Evolutionary conservation across 495 filamentous ascomycete species (phyloP).

Genomic region (Endocarpon pusillum): DNA sequence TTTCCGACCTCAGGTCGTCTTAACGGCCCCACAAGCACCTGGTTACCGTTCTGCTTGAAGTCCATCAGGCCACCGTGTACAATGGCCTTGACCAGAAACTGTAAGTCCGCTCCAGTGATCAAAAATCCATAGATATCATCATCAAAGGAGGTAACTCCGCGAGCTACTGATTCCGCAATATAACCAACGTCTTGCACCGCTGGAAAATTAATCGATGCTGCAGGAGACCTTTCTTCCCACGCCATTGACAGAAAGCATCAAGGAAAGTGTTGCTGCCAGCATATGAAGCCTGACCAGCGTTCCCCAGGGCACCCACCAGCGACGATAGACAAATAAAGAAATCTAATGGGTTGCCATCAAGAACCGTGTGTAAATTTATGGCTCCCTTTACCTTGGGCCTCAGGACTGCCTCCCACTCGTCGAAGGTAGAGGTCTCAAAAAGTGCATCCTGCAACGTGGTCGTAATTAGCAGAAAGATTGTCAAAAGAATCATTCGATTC

Average conservation of each 20-base stretch:
- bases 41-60: constrained; percentile 17
- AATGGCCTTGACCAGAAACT: constrained; percentile 27
- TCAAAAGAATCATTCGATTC: not conserved
- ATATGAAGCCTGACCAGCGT: constrained; percentile 44
- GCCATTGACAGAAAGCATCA: constrained; percentile 22
- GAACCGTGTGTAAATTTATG: not conserved
- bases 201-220: not conserved
- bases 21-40: constrained; percentile 6
- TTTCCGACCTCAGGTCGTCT: constrained; percentile 15
- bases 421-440: constrained; percentile 36
- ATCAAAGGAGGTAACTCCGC: constrained; percentile 16
- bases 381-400: not conserved
- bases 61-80: constrained; percentile 46
- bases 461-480: too few relatives aligned
- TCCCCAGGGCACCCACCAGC: constrained; percentile 39
- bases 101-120: constrained; percentile 9
- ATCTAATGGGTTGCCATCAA: constrained; percentile 34
- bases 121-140: constrained; percentile 15
- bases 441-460: constrained; percentile 24
- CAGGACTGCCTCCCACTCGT: constrained; percentile 22
- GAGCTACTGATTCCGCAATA: constrained; percentile 21
- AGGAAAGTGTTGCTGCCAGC: constrained; percentile 45
- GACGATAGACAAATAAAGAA: constrained; percentile 55
- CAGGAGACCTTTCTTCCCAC: constrained; percentile 2
- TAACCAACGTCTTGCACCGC: constrained; percentile 20